Conservation (phyloP, 306 rosid species). For the Cucurbita argyrosperma region DNA sequence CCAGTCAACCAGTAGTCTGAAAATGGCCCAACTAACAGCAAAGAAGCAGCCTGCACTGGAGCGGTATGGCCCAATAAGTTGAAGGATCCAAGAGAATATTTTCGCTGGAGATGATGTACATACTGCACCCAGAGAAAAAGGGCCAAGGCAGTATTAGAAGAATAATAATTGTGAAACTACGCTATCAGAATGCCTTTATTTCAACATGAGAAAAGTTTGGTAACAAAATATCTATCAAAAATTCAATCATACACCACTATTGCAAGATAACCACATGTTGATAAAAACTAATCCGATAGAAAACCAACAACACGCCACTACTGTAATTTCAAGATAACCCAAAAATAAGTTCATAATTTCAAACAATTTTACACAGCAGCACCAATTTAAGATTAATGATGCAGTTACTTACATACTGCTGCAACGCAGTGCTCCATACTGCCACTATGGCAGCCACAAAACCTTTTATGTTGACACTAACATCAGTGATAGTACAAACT, state of each 20-base stretch:
- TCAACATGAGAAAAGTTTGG: neutral
- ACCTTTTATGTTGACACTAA: slow-evolving; percentile 62
- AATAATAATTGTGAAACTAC: neutral
- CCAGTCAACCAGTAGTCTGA: slow-evolving; percentile 75
- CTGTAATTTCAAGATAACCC: neutral
- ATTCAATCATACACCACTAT: neutral
- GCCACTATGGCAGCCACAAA: slow-evolving; percentile 62
- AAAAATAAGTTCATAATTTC: neutral
- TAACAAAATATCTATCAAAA: neutral
- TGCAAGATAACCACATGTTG: neutral
- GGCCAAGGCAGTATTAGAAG: neutral
- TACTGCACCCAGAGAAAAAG: slow-evolving; percentile 34
- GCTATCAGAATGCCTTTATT: neutral
- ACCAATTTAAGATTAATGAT: neutral
- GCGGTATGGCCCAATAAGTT: slow-evolving; percentile 89
- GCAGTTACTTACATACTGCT: slow-evolving; percentile 57
- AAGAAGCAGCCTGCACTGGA: slow-evolving; percentile 77
- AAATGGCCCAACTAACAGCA: slow-evolving; percentile 52
- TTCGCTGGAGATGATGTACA: slow-evolving; percentile 82
- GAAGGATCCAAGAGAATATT: slow-evolving; percentile 78
- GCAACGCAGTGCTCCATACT: slow-evolving; percentile 72
- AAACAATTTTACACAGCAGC: neutral
- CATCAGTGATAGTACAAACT: slow-evolving; percentile 81
- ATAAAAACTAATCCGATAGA: neutral
- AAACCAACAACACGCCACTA: neutral